phyloP scores from a whole-genome alignment of 2,329 filamentous ascomycete species.

The Fusarium sp. region DNA sequence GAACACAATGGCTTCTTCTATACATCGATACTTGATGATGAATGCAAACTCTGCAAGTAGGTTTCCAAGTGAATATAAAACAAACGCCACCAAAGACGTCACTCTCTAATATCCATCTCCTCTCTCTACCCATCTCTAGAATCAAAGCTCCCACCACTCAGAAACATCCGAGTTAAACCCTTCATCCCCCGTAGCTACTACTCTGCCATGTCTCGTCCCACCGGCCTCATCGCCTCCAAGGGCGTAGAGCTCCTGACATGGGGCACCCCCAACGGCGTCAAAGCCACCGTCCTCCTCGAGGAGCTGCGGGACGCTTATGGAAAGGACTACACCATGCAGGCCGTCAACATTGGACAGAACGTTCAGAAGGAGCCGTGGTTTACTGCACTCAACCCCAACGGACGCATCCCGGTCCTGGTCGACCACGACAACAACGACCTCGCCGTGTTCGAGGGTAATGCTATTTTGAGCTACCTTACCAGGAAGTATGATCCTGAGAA shows the following conservation, averaged over 20 bases:
- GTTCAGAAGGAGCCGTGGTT: conserved; percentile 77
- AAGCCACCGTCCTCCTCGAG: conserved; percentile 70
- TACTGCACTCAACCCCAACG: conserved; percentile 71
- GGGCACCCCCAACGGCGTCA: conserved; percentile 65
- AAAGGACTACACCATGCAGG: conserved; percentile 67
- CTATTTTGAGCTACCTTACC: conserved; percentile 79
- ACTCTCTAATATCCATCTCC: not conserved
- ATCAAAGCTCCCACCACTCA: not conserved
- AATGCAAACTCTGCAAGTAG: conserved; percentile 2
- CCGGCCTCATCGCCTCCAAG: conserved; percentile 68
- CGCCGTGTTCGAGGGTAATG: conserved; percentile 78
- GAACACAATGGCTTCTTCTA: not conserved
- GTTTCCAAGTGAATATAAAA: not conserved
- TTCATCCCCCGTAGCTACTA: conserved; percentile 5
- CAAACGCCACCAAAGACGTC: not conserved
- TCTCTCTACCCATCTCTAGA: not conserved
- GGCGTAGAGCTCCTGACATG: conserved; percentile 74
- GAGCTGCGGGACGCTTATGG: conserved; percentile 75
- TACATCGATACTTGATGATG: not conserved
- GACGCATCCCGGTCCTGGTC: conserved; percentile 72
- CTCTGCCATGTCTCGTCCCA: conserved; percentile 48
- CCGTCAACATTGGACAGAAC: conserved; percentile 69
- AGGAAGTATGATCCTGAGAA: conserved; percentile 75
- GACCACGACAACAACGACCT: conserved; percentile 72
- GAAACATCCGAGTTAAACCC: not conserved